Percentiles rank a stretch among this genome's conserved stretches.
These are phyloP conservation scores for Neofusicoccum umdonicola DNA, from an alignment of 2,329 filamentous ascomycete species.

Conservation along the genomic window DNA sequence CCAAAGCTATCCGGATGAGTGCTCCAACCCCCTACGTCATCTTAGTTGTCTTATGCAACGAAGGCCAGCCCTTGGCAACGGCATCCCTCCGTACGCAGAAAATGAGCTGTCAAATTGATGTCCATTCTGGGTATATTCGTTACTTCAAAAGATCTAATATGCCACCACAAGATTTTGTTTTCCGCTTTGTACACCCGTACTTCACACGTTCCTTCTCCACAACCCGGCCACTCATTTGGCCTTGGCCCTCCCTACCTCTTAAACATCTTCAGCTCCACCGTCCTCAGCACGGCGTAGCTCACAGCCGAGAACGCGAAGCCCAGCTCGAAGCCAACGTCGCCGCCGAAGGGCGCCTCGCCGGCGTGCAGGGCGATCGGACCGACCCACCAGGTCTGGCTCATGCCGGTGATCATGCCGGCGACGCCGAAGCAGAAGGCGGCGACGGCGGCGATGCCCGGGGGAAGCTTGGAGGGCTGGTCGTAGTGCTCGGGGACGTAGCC, in stretches of 20 bases:
- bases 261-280: constrained; percentile 48
- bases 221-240: constrained; percentile 6
- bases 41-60: too few relatives aligned
- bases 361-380: constrained; percentile 65
- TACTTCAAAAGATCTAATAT: not conserved
- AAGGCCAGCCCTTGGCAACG: too few relatives aligned
- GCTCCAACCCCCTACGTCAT: not conserved
- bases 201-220: not conserved
- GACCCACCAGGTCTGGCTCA: constrained; percentile 66
- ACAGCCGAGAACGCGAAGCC: constrained; percentile 60
- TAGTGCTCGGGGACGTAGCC: constrained; percentile 62
- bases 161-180: not conserved
- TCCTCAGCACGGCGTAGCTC: constrained; percentile 53
- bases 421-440: constrained; percentile 63
- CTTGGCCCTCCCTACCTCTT: constrained; percentile 32
- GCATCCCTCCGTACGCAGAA: too few relatives aligned
- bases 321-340: constrained; percentile 64
- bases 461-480: constrained; percentile 56
- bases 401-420: constrained; percentile 65
- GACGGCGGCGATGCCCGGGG: constrained; percentile 62
- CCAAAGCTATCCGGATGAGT: not conserved
- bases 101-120: too few relatives aligned
- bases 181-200: not conserved
- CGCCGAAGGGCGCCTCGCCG: constrained; percentile 50
- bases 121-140: not conserved